Conservation (phyloP, 208 protist species). For the Wallacemonas rigidus region DNA sequence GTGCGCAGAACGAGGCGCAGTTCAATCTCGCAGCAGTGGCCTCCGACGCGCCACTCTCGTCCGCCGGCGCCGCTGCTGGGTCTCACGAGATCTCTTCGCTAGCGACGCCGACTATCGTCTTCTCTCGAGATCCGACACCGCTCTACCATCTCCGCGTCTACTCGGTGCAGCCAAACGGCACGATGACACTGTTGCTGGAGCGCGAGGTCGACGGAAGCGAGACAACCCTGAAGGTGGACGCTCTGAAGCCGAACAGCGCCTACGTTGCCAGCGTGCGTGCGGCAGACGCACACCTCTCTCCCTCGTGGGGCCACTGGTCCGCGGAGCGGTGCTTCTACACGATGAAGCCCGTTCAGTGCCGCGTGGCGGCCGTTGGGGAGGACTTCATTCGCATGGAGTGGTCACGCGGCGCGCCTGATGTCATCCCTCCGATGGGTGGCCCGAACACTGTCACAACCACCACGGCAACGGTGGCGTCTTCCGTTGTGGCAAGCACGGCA, state of each 20-base stretch:
- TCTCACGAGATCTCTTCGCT: not conserved
- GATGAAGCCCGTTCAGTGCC: constrained; percentile 70
- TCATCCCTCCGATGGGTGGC: too few relatives aligned
- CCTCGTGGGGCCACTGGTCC: constrained; percentile 88
- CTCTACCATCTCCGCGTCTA: constrained; percentile 48
- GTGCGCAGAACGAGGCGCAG: constrained; percentile 48
- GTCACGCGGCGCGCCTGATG: constrained; percentile 63
- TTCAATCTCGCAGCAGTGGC: constrained; percentile 20
- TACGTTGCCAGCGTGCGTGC: constrained; percentile 72
- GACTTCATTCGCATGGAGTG: constrained; percentile 83
- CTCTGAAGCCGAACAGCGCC: constrained; percentile 64
- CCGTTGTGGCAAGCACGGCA: not conserved
- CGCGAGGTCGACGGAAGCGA: constrained; percentile 57
- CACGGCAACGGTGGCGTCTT: not conserved
- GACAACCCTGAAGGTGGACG: constrained; percentile 35
- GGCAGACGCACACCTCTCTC: constrained; percentile 41
- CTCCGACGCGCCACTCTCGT: not conserved
- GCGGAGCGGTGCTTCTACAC: constrained; percentile 82
- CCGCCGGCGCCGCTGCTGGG: too few relatives aligned
- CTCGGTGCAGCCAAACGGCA: constrained; percentile 26
- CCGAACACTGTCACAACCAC: constrained; percentile 36
- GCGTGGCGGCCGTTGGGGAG: constrained; percentile 79
- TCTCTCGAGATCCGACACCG: constrained; percentile 24
- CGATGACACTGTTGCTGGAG: constrained; percentile 50
- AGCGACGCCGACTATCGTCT: constrained; percentile 4